Evolutionary conservation across 768 basidiomycete genomes (phyloP), one percentile per base, ranked within the genome.

Genomic region (Crucibulum laeve): DNA sequence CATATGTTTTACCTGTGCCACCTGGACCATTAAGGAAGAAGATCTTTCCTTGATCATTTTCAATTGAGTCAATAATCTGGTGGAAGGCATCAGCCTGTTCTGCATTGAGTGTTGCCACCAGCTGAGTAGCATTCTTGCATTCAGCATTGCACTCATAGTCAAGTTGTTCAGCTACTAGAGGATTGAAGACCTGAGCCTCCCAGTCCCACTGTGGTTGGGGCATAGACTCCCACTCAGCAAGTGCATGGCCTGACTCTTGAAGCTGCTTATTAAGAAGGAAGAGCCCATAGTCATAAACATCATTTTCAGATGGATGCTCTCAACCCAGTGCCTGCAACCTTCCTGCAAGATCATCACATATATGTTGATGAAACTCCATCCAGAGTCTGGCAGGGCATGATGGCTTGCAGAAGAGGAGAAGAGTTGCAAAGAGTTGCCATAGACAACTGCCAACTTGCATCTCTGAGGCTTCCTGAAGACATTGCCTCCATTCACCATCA

Each of bases 1-100:
- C 46, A 56, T 65, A 76, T 0, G 74, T 75, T 43, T 76, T 77
- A 10, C 74, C 70, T 40, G 64, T 63, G 0, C 72, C 71, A 24
- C 64, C 72, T 34, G 65, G 55, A 37, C 71, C 69, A 49, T 68
- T 55, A 5, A 76, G 43, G 38, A 74, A 76, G 48, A 71, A 73
- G 0, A 46, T 22, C 21, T 52, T 33, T 0, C 57, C 61, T 4
- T 35, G 7, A 7, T 52, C 24, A 1, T 43, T 4, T 2, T 54
- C 40, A 19, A 62, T 52, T 5, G 65, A 58, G 10, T 51, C n/a
- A 2, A 63, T 40, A 35, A 70, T 61, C 0, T 22, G 17, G 21
- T 65, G 43, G 48, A 48, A 68, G 3, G 61, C 62, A 19, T 6
- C 6, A 6, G 26, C 41, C 38, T 70, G 66, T 5, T 59, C 62